These are phyloP conservation scores for Fonsecaea pedrosoi DNA, from an alignment of 2,329 filamentous ascomycete species.

Conservation along the genomic window DNA sequence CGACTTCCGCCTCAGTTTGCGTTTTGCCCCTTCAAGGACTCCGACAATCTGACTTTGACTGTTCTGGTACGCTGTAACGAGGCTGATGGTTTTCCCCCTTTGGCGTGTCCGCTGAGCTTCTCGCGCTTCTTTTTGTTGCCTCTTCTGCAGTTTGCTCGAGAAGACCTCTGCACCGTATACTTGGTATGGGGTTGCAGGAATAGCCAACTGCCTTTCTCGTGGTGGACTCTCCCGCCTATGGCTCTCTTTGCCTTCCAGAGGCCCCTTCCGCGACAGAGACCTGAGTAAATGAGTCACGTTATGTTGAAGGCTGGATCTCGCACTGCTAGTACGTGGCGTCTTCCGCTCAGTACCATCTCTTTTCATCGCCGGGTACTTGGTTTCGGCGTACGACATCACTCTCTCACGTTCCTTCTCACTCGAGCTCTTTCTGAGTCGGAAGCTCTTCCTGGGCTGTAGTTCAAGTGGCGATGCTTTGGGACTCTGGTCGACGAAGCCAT, in stretches of 20 bases:
- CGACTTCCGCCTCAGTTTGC: constrained; percentile 45
- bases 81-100: constrained; percentile 27
- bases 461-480: constrained; percentile 13
- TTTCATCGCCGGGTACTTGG: constrained; percentile 26
- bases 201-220: constrained; percentile 42
- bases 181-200: constrained; percentile 48
- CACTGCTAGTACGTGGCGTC: constrained; percentile 17
- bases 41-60: constrained; percentile 35
- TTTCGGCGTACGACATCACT: constrained; percentile 40
- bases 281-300: constrained; percentile 28
- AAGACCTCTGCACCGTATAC: constrained; percentile 47
- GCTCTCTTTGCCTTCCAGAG: neutral
- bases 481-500: constrained; percentile 22
- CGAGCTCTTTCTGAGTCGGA: constrained; percentile 7
- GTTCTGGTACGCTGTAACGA: constrained; percentile 32
- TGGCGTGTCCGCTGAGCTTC: constrained; percentile 12
- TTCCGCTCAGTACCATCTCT: constrained; percentile 13
- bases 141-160: constrained; percentile 42
- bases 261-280: constrained; percentile 27
- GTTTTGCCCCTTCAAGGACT: constrained; percentile 46
- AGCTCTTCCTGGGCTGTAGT: constrained; percentile 5
- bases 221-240: constrained; percentile 6
- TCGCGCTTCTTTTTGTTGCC: constrained; percentile 26
- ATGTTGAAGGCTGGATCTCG: constrained; percentile 32
- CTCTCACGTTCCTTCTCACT: constrained; percentile 34